A percentile compares a stretch with the other conserved stretches of the same genome.
Evolutionary conservation across 2,329 filamentous ascomycete genomes (phyloP).

Genomic region (Stromatinia cepivora): DNA sequence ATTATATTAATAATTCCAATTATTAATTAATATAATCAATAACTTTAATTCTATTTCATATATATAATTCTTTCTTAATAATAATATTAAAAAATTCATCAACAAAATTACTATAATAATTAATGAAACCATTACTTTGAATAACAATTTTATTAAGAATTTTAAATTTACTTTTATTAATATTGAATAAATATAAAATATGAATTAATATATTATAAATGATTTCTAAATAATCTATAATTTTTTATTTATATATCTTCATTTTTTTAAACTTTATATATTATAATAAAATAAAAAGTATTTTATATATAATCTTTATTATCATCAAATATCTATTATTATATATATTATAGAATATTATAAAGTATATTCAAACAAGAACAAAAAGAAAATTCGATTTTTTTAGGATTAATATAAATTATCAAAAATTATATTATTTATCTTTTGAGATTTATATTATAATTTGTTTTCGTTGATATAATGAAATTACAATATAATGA

Average conservation of each 20-base stretch:
- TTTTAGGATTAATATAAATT: no score
- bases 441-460: no score
- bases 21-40: not conserved
- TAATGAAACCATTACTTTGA: not conserved
- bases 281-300: no score
- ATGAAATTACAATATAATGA: no score
- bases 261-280: no score
- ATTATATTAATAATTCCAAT: not conserved
- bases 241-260: not conserved
- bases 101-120: not conserved
- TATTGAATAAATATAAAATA: not conserved
- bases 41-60: not conserved
- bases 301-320: no score
- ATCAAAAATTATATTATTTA: no score
- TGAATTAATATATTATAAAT: not conserved
- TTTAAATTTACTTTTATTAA: not conserved
- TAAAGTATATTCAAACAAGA: no score
- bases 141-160: not conserved
- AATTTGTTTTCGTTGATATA: no score
- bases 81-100: not conserved
- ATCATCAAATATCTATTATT: no score
- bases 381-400: no score
- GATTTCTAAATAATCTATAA: not conserved
- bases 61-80: not conserved
- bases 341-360: no score